Percentiles rank a stretch among this genome's conserved stretches.
phyloP scores from a whole-genome alignment of 2,329 filamentous ascomycete genomes.

The Trichoderma arundinaceum region DNA sequence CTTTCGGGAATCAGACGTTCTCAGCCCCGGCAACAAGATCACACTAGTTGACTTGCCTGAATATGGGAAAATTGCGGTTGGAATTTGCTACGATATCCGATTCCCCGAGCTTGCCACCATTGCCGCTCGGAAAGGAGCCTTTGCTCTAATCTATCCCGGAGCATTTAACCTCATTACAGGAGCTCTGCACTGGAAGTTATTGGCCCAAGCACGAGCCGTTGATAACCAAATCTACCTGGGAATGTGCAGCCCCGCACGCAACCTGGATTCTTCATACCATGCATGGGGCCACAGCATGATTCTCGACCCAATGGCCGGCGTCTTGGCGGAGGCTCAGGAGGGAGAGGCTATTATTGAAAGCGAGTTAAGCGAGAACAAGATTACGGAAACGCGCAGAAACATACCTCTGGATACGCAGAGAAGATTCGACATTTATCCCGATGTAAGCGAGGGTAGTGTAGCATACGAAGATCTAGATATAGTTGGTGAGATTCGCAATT shows the following conservation, averaged over 20 bases:
- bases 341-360: conserved; percentile 76
- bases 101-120: conserved; percentile 94
- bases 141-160: conserved; percentile 90
- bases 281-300: conserved; percentile 93
- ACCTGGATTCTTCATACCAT: conserved; percentile 77
- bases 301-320: conserved; percentile 82
- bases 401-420: conserved; percentile 87
- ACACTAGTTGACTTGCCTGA: conserved; percentile 86
- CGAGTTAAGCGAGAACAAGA: conserved; percentile 69
- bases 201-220: conserved; percentile 80
- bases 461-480: conserved; percentile 19
- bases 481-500: neutral
- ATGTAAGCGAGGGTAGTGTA: conserved; percentile 69
- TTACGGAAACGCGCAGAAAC: conserved; percentile 76
- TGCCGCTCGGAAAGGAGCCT: conserved; percentile 81
- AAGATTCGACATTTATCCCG: conserved; percentile 92
- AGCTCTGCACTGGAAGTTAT: conserved; percentile 86
- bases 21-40: conserved; percentile 82
- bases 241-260: conserved; percentile 86
- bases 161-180: conserved; percentile 97
- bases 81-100: conserved; percentile 97
- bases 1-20: conserved; percentile 88
- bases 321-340: conserved; percentile 79
- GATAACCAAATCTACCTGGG: conserved; percentile 96
- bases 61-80: conserved; percentile 84